phyloP scores from a whole-genome alignment of 2,329 filamentous ascomycete species.

The Rhynchosporium graminicola region DNA sequence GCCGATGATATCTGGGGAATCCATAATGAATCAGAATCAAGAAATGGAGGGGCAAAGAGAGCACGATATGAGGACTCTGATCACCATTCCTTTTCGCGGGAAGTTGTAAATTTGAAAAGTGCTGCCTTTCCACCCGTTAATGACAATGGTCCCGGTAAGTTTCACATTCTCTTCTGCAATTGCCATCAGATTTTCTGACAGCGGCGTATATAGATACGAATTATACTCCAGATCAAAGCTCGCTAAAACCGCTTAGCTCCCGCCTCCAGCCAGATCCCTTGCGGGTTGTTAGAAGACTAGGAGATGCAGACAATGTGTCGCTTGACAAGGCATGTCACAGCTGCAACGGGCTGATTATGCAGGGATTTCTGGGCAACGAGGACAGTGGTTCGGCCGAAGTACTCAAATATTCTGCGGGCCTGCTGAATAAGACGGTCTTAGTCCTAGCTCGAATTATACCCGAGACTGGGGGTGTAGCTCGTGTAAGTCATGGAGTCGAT shows the following conservation, averaged over 20 bases:
- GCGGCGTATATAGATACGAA: constrained; percentile 24
- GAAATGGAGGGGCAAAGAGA: constrained; percentile 29
- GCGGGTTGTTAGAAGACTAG: constrained; percentile 22
- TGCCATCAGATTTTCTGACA: constrained; percentile 22
- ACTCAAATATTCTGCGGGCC: constrained; percentile 9
- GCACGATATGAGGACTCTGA: constrained; percentile 31
- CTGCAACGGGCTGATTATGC: constrained; percentile 26
- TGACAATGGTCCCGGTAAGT: constrained; percentile 26
- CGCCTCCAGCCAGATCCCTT: constrained; percentile 15
- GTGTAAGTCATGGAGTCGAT: constrained; percentile 34
- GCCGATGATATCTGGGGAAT: constrained; percentile 18
- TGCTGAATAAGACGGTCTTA: constrained; percentile 9
- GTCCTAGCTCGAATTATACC: constrained; percentile 34
- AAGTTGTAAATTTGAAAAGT: constrained; percentile 26
- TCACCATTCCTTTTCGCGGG: constrained; percentile 26
- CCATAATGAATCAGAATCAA: constrained; percentile 26
- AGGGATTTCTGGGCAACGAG: constrained; percentile 11
- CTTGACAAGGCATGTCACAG: constrained; percentile 24
- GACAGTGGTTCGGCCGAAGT: constrained; percentile 8
- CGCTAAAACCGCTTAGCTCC: constrained; percentile 22
- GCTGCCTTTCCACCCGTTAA: constrained; percentile 22
- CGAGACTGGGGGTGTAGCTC: constrained; percentile 27
- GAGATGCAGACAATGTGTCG: constrained; percentile 26
- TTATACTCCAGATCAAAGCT: constrained; percentile 23
- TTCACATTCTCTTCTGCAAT: neutral